Conservation (phyloP, 371 early-diverging fungal genomes). For the Apophysomyces variabilis region DNA sequence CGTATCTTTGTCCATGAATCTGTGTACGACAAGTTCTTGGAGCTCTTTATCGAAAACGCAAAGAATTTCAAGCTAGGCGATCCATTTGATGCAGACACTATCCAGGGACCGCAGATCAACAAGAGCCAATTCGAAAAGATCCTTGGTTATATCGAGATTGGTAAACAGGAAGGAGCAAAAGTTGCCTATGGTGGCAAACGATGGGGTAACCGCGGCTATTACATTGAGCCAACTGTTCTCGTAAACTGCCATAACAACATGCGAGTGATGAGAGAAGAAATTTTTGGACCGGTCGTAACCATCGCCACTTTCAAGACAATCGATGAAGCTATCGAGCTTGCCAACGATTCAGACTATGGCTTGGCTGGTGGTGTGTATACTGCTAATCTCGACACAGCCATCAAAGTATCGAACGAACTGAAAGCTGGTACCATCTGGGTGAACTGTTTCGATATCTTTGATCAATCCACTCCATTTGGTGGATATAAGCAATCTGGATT, state of each 20-base stretch:
- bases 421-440: slow-evolving; percentile 78
- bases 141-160: slow-evolving; percentile 61
- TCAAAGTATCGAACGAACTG: slow-evolving; percentile 64
- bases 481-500: slow-evolving; percentile 89
- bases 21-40: slow-evolving; percentile 72
- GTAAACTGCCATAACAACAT: slow-evolving; percentile 66
- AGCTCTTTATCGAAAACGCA: slow-evolving; percentile 64
- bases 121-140: slow-evolving; percentile 78
- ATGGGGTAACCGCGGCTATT: slow-evolving; percentile 74
- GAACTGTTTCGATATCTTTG: slow-evolving; percentile 49
- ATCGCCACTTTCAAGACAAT: slow-evolving; percentile 75
- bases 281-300: slow-evolving; percentile 92
- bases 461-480: slow-evolving; percentile 80
- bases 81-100: slow-evolving; percentile 57
- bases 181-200: slow-evolving; percentile 74
- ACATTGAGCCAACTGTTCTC: slow-evolving; percentile 82
- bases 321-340: slow-evolving; percentile 79
- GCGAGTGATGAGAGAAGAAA: slow-evolving; percentile 80
- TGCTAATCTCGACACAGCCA: slow-evolving; percentile 65
- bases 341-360: slow-evolving; percentile 82
- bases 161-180: slow-evolving; percentile 64
- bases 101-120: slow-evolving; percentile 81
- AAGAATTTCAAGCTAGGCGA: slow-evolving; percentile 66
- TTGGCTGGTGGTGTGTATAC: slow-evolving; percentile 89
- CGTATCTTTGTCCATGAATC: slow-evolving; percentile 83